These are phyloP conservation scores for Leishmania martiniquensis DNA, from an alignment of 208 protist species.

Conservation along the genomic window DNA sequence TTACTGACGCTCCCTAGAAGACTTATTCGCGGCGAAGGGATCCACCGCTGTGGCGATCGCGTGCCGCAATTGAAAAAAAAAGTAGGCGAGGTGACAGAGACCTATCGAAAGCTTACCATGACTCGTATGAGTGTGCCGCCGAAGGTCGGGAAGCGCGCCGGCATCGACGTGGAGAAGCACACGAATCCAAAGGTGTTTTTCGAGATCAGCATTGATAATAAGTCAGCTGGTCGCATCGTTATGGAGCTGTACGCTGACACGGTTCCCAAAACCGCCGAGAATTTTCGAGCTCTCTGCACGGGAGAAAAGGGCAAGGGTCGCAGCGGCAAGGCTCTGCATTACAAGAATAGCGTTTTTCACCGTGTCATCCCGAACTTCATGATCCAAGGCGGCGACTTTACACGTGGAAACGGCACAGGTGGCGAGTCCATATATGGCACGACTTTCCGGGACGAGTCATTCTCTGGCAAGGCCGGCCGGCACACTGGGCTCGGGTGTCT, in stretches of 20 bases:
- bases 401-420: constrained; percentile 95
- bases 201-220: constrained; percentile 77
- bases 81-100: background rate
- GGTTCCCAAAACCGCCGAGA: constrained; percentile 94
- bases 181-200: constrained; percentile 92
- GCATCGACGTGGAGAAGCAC: constrained; percentile 25
- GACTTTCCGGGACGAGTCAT: constrained; percentile 97
- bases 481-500: constrained; percentile 94
- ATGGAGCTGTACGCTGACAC: constrained; percentile 94
- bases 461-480: constrained; percentile 93
- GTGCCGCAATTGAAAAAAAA: too few relatives aligned
- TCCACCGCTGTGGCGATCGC: background rate
- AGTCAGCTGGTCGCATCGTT: constrained; percentile 77
- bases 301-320: constrained; percentile 90
- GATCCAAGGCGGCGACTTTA: constrained; percentile 98
- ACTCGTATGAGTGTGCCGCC: constrained; percentile 65
- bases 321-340: constrained; percentile 96
- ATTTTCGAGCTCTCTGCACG: constrained; percentile 93
- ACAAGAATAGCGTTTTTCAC: constrained; percentile 97
- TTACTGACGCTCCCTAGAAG: background rate
- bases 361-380: constrained; percentile 97
- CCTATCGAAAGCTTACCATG: constrained; percentile 19
- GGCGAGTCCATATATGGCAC: constrained; percentile 99
- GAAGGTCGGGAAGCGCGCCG: constrained; percentile 36
- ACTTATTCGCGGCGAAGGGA: too few relatives aligned